Evolutionary conservation across 495 filamentous ascomycete species (phyloP).

Genomic region (Aspergillus ostianus): DNA sequence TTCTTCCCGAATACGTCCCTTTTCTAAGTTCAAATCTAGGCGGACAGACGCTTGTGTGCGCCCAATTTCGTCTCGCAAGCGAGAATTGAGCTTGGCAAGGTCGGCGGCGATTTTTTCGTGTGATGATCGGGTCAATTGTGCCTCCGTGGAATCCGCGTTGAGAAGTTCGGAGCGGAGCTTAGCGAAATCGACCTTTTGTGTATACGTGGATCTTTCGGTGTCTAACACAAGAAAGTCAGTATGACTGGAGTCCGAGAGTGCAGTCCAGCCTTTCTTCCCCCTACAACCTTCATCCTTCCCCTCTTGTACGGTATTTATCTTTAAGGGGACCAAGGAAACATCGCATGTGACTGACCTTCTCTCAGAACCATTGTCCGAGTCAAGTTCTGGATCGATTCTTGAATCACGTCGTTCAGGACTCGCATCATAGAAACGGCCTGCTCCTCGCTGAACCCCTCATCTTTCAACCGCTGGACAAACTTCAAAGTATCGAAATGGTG

Average conservation of each 20-base stretch:
- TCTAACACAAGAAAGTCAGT: constrained; percentile 29
- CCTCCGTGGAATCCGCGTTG: constrained; percentile 85
- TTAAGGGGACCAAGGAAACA: neutral
- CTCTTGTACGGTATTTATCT: too few relatives aligned
- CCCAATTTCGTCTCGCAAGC: constrained; percentile 89
- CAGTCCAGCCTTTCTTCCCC: too few relatives aligned
- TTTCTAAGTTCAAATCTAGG: constrained; percentile 93
- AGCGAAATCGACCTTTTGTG: constrained; percentile 99
- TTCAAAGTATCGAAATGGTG: constrained; percentile 99
- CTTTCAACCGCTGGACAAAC: constrained; percentile 86
- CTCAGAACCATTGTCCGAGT: constrained; percentile 98
- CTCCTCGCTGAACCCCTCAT: constrained; percentile 93
- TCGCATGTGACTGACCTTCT: constrained; percentile 54
- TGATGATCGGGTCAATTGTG: constrained; percentile 78
- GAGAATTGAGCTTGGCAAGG: constrained; percentile 83
- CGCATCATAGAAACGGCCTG: constrained; percentile 97
- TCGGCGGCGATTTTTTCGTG: constrained; percentile 94
- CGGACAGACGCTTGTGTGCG: constrained; percentile 89
- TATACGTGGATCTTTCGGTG: constrained; percentile 75
- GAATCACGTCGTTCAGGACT: constrained; percentile 93
- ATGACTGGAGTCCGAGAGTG: neutral
- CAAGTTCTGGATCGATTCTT: constrained; percentile 97
- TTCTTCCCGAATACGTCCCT: constrained; percentile 95
- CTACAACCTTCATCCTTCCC: too few relatives aligned
- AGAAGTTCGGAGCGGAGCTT: constrained; percentile 94